phyloP scores from a whole-genome alignment of 371 early-diverging fungal genomes.

The Entomophthora muscae region DNA sequence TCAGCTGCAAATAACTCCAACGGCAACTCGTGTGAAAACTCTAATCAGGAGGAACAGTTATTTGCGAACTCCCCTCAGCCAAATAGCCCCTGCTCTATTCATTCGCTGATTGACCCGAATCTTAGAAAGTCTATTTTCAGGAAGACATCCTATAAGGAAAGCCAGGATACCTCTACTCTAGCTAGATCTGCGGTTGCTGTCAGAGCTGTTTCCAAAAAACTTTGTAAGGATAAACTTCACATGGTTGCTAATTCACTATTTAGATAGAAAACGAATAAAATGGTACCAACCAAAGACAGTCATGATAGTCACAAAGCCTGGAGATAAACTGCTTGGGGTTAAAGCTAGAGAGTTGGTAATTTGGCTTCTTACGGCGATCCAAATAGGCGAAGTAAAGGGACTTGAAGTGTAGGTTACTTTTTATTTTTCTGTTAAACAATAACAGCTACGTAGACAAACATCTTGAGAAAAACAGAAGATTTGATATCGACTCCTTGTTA shows the following conservation, averaged over 20 bases:
- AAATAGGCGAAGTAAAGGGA: slow-evolving; percentile 24
- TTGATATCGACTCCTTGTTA: slow-evolving; percentile 25
- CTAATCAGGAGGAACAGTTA: neutral
- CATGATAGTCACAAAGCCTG: slow-evolving; percentile 79
- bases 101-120: neutral
- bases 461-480: slow-evolving; percentile 28
- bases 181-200: slow-evolving; percentile 8
- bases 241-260: neutral
- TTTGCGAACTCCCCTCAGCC: neutral
- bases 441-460: slow-evolving; percentile 29
- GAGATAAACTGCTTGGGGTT: slow-evolving; percentile 50
- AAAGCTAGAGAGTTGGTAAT: slow-evolving; percentile 62
- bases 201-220: slow-evolving; percentile 1
- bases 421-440: slow-evolving; percentile 1
- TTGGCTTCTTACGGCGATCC: slow-evolving; percentile 46
- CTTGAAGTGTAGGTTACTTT: slow-evolving; percentile 35
- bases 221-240: neutral
- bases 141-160: neutral
- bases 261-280: neutral
- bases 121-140: slow-evolving; percentile 1
- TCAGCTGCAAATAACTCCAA: neutral
- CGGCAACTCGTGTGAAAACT: neutral
- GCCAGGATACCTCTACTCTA: slow-evolving; percentile 2
- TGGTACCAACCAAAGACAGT: slow-evolving; percentile 1
- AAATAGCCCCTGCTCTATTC: neutral